Evolutionary conservation across 2,329 filamentous ascomycete species (phyloP).

Genomic region (Trichoderma sp.): DNA sequence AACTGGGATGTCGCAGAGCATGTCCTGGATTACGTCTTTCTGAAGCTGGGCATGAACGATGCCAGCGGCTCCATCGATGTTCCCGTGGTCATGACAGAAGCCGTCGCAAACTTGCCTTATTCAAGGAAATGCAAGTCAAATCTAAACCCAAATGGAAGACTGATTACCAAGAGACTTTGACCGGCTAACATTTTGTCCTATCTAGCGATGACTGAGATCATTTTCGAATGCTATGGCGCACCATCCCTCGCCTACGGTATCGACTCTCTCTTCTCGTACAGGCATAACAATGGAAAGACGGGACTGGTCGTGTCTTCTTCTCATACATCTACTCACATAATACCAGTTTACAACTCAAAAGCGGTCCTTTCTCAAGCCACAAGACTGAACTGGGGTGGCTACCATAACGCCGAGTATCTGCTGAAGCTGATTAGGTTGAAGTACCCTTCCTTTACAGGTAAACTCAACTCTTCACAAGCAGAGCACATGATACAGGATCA

Average conservation of each 20-base stretch:
- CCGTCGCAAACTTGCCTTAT: conserved; percentile 87
- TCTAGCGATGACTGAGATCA: conserved; percentile 90
- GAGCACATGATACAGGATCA: conserved; percentile 86
- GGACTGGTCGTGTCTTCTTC: conserved; percentile 90
- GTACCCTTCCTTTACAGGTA: conserved; percentile 84
- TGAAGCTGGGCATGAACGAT: conserved; percentile 86
- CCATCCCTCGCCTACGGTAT: conserved; percentile 91
- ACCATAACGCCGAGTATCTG: conserved; percentile 85
- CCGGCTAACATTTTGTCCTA: conserved; percentile 9
- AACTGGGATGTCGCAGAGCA: conserved; percentile 99
- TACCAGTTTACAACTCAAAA: conserved; percentile 86
- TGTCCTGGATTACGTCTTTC: conserved; percentile 87
- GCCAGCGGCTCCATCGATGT: conserved; percentile 72
- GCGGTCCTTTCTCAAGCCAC: conserved; percentile 82
- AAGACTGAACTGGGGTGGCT: conserved; percentile 91
- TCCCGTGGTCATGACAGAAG: conserved; percentile 93
- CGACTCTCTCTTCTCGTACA: conserved; percentile 94
- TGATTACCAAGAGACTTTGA: too few species aligned
- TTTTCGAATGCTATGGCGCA: conserved; percentile 93
- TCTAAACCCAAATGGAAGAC: too few species aligned
- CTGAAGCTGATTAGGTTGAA: conserved; percentile 86
- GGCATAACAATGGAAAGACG: conserved; percentile 82
- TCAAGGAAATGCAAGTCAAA: conserved; percentile 72
- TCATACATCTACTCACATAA: conserved; percentile 90
- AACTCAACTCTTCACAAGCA: conserved; percentile 81